phyloP scores from a whole-genome alignment of 306 rosid genomes.

The Pachyrhizus erosus region DNA sequence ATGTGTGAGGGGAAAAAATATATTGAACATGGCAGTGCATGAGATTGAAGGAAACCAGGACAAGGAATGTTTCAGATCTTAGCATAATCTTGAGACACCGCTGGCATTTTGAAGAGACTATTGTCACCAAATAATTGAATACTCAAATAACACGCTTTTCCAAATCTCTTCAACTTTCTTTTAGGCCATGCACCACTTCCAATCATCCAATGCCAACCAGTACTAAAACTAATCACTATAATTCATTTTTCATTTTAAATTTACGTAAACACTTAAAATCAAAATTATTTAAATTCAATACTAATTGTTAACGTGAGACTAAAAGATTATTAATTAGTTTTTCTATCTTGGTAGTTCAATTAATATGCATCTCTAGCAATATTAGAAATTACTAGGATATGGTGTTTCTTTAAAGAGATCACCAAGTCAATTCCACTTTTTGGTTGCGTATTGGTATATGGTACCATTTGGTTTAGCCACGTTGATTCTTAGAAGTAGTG shows the following conservation, averaged over 20 bases:
- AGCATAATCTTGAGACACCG: background rate
- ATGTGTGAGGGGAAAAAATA: background rate
- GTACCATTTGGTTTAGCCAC: conserved; percentile 28
- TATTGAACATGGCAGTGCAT: background rate
- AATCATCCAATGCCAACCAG: background rate
- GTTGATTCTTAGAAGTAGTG: background rate
- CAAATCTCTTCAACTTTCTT: background rate
- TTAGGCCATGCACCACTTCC: background rate
- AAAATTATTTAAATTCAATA: background rate
- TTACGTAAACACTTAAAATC: background rate
- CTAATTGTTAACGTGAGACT: background rate
- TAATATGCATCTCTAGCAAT: background rate
- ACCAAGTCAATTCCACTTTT: background rate
- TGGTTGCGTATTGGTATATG: too few species aligned
- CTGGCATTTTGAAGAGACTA: background rate
- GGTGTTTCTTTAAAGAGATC: background rate
- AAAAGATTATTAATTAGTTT: too few species aligned
- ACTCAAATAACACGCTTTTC: background rate
- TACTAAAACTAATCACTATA: background rate
- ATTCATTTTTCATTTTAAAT: background rate
- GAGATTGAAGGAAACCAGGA: background rate
- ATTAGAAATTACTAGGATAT: background rate
- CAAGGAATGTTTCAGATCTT: background rate
- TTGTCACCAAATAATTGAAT: conserved; percentile 6
- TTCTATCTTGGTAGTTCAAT: too few species aligned